These are phyloP conservation scores for Tubosaeta brunneosetosa DNA, from an alignment of 768 basidiomycete genomes.

Conservation along the genomic window DNA sequence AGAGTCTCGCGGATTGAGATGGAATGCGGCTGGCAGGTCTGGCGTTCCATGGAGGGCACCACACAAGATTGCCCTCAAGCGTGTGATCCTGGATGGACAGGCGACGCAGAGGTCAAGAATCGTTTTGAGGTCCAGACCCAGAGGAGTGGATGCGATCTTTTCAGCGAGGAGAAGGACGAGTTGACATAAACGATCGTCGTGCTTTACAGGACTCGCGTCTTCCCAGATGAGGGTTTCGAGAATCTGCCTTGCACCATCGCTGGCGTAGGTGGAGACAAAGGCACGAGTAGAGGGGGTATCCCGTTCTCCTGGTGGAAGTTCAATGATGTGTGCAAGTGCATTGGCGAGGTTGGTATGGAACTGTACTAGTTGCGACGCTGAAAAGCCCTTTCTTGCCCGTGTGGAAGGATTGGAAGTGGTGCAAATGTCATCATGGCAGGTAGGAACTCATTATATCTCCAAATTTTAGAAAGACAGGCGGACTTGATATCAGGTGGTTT, in stretches of 20 bases:
- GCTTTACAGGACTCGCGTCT: slow-evolving; percentile 19
- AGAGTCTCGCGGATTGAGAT: slow-evolving; percentile 46
- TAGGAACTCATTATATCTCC: no score
- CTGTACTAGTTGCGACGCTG: slow-evolving; percentile 47
- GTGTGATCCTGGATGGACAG: slow-evolving; percentile 45
- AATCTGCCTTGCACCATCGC: slow-evolving; percentile 48
- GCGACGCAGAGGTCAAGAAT: slow-evolving; percentile 62
- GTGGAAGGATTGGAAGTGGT: slow-evolving; percentile 48
- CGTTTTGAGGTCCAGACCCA: slow-evolving; percentile 45
- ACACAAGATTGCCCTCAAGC: slow-evolving; percentile 42
- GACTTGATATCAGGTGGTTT: slow-evolving; percentile 2
- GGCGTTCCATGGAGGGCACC: slow-evolving; percentile 35
- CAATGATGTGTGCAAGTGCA: slow-evolving; percentile 43
- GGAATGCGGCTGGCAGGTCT: slow-evolving; percentile 33
- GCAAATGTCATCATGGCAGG: slow-evolving; percentile 27
- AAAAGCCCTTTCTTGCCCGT: slow-evolving; percentile 42
- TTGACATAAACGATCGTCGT: slow-evolving; percentile 45
- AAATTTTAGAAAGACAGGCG: neutral
- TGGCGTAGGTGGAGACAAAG: slow-evolving; percentile 56
- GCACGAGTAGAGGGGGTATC: slow-evolving; percentile 40
- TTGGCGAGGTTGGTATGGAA: slow-evolving; percentile 46
- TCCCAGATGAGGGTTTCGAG: slow-evolving; percentile 62
- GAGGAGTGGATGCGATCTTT: slow-evolving; percentile 39
- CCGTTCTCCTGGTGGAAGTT: slow-evolving; percentile 44
- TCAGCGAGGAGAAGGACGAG: slow-evolving; percentile 54